These are phyloP conservation scores for Theobroma cacao DNA, from an alignment of 345 rosid genomes.

Conservation along the genomic window DNA sequence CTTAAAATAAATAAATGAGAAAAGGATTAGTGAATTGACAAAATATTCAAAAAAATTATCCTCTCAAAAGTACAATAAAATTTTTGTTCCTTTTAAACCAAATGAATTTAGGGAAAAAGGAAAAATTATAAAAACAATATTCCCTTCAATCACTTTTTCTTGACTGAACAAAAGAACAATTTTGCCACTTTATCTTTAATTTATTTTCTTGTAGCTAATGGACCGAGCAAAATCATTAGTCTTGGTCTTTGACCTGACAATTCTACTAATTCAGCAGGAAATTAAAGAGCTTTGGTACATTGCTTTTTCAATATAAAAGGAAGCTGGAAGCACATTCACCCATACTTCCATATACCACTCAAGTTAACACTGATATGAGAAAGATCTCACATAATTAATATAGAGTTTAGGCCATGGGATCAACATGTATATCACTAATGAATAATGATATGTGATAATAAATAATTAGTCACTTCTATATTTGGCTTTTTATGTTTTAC, in stretches of 20 bases:
- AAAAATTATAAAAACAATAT: background rate
- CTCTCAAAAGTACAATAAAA: too few species aligned
- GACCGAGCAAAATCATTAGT: conserved; percentile 5
- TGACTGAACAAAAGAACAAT: background rate
- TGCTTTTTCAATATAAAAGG: background rate
- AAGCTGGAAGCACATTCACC: background rate
- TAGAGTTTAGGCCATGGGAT: background rate
- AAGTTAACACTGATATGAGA: too few species aligned
- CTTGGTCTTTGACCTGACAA: background rate
- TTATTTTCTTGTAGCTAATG: background rate
- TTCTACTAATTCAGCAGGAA: background rate
- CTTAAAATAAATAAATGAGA: too few species aligned
- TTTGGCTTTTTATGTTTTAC: too few species aligned
- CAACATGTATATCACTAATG: too few species aligned
- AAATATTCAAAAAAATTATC: too few species aligned
- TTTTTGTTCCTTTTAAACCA: background rate
- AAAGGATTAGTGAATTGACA: too few species aligned
- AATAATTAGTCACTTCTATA: too few species aligned
- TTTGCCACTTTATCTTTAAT: background rate
- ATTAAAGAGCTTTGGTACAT: background rate
- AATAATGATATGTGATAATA: too few species aligned
- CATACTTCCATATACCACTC: background rate
- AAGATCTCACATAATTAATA: background rate
- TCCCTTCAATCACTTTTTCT: background rate
- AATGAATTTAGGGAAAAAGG: background rate